These are phyloP conservation scores for Camellia oleifera DNA, from an alignment of 179 eudicot species.

Conservation along the genomic window DNA sequence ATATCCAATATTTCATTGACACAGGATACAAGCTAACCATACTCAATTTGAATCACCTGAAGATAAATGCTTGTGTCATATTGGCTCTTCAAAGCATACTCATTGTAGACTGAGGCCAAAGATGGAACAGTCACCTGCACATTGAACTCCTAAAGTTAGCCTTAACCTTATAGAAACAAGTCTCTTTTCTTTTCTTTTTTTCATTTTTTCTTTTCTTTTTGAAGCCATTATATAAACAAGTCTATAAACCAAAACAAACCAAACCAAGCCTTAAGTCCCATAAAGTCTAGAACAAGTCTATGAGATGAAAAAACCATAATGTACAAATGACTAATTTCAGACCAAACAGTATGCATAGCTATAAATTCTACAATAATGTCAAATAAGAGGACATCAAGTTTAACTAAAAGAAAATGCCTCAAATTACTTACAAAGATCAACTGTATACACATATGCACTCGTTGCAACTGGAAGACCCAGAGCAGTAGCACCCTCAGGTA, in stretches of 20 bases:
- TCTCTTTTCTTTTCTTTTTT: too few species aligned
- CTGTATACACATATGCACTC: slow-evolving; percentile 79
- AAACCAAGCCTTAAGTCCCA: too few species aligned
- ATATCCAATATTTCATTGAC: neutral
- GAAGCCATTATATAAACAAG: too few species aligned
- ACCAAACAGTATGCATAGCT: neutral
- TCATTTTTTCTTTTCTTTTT: too few species aligned
- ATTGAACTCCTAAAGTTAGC: slow-evolving; percentile 18
- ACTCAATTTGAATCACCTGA: slow-evolving; percentile 54
- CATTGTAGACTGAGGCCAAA: slow-evolving; percentile 94
- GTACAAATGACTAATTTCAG: neutral
- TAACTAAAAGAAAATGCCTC: neutral
- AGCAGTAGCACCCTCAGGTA: slow-evolving; percentile 69
- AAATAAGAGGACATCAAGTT: neutral
- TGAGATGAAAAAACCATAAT: neutral
- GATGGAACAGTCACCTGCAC: slow-evolving; percentile 96
- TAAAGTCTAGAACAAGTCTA: too few species aligned
- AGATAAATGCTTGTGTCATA: slow-evolving; percentile 98
- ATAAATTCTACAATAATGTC: neutral
- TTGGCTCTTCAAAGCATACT: slow-evolving; percentile 98
- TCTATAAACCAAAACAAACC: too few species aligned
- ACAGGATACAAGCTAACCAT: neutral
- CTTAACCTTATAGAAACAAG: neutral
- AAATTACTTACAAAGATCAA: slow-evolving; percentile 78
- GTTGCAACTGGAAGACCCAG: slow-evolving; percentile 83